Base-by-base conservation (phyloP, 2,329 filamentous ascomycete genomes). In the Epichloe uncinata region DNA sequence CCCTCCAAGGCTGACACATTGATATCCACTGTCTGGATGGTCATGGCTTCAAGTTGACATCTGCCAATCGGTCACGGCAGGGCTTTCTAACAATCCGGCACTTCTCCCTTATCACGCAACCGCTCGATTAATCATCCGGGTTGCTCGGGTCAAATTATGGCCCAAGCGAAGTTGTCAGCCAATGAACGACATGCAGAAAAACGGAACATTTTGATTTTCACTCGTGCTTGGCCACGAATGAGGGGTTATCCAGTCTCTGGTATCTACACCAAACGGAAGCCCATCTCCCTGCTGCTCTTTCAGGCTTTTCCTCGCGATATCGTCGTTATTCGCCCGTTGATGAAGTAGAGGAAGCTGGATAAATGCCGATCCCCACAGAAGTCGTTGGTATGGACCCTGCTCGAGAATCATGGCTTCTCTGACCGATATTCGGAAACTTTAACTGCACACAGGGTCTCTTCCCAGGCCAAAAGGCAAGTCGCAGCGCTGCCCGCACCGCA, bases 311-410 rank as follows among this genome's bases (percentile, higher is more conserved):
- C 22, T 22, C 5, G 22, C 22, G 5, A 22, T 22, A 22, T 22
- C 22, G 22, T 6, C 5, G 5, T 22, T 22, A 6, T 22, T 22
- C 22, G 22, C 22, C 22, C 5, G 22, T 22, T 22, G 22, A 3
- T 18, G 18, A 18, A 18, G 18, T 18, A 18, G 18, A 22, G 18
- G 22, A 22, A 22, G 22, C 22, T 22, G 22, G 5, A 6, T 6
- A 22, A 26, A 47, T 40, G 45, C 45, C 45, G 5, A 47, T 47
- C 26, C 35, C 45, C 13, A 47, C 45, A 4, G 45, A 47, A 47
- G 20, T 22, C 11, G 18, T 47, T 20, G 45, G 45, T 26, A 38
- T 26, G 45, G 2, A 22, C 8, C 5, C 22, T 2, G 16, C 38
- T 18, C 22, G 22, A 22, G 15, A n/a, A 15, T 9, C n/a, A 41